Percentiles rank a stretch among this genome's conserved stretches.
These are phyloP conservation scores for Cajanus cajan DNA, from an alignment of 306 rosid genomes.

Conservation along the genomic window DNA sequence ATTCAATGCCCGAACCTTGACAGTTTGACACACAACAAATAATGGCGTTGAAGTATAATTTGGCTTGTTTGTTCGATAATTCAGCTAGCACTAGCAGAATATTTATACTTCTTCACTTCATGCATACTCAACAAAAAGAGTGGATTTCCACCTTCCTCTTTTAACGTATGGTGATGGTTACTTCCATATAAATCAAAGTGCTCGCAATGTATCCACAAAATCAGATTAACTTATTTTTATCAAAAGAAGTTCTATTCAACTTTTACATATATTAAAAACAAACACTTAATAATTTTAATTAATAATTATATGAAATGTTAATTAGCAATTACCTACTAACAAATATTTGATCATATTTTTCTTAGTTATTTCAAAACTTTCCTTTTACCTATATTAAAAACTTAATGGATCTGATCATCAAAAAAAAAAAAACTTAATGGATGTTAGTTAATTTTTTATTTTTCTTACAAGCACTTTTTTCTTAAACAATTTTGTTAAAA, in stretches of 20 bases:
- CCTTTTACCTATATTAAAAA: no score
- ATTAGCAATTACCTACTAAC: no score
- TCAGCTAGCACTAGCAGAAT: not conserved
- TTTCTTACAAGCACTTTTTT: no score
- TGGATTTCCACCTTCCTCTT: not conserved
- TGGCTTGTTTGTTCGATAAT: not conserved
- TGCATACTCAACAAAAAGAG: not conserved
- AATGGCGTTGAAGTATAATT: not conserved
- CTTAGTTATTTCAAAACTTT: no score
- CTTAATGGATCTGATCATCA: no score
- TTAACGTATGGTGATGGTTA: not conserved
- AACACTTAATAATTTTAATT: not conserved
- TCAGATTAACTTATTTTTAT: not conserved
- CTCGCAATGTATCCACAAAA: not conserved
- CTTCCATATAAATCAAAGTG: not conserved
- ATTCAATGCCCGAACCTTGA: no score
- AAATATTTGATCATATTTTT: no score
- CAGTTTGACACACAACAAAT: not conserved
- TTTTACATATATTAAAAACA: not conserved
- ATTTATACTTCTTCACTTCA: not conserved
- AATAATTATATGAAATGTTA: not conserved
- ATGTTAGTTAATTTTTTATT: no score
- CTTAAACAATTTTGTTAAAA: no score
- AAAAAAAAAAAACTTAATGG: no score
- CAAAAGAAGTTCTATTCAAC: not conserved